Percentiles rank a stretch among this genome's conserved stretches.
Evolutionary conservation across 2,329 filamentous ascomycete species (phyloP).

Genomic region (Trichoderma gracile): DNA sequence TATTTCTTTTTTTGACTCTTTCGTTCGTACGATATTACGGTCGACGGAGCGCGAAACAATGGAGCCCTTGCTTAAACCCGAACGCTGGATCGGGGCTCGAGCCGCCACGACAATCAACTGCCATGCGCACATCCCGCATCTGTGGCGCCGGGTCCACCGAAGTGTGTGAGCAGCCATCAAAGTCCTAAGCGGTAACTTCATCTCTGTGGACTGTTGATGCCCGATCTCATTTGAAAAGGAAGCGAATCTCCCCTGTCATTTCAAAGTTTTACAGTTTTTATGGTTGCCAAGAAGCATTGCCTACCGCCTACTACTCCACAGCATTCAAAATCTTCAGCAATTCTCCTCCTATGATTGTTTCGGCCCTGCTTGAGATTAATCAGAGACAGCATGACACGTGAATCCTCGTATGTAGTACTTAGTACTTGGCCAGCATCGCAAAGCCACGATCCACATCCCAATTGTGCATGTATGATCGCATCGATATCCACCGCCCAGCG

Average conservation of each 20-base stretch:
- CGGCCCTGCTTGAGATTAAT: not conserved
- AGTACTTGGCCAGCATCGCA: not conserved
- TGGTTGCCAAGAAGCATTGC: not conserved
- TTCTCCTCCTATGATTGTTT: not conserved
- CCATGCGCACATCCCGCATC: no score
- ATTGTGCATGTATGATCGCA: not conserved
- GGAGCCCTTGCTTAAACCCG: no score
- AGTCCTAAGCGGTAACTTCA: not conserved
- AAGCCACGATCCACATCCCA: not conserved
- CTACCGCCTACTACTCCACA: not conserved
- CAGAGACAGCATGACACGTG: not conserved
- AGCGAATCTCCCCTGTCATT: not conserved
- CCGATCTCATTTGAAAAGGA: not conserved
- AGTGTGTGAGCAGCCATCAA: no score
- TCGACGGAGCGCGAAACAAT: no score
- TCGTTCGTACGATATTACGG: not conserved
- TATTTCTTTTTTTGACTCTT: no score
- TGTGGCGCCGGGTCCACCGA: no score
- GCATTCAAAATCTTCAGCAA: not conserved
- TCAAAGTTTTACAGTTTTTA: not conserved
- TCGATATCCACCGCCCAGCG: not conserved
- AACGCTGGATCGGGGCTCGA: no score
- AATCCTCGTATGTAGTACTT: no score
- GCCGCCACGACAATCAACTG: no score
- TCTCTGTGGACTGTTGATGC: constrained; percentile 8